Conservation (phyloP, 2,329 filamentous ascomycete genomes). For the Orbilia quercus region DNA sequence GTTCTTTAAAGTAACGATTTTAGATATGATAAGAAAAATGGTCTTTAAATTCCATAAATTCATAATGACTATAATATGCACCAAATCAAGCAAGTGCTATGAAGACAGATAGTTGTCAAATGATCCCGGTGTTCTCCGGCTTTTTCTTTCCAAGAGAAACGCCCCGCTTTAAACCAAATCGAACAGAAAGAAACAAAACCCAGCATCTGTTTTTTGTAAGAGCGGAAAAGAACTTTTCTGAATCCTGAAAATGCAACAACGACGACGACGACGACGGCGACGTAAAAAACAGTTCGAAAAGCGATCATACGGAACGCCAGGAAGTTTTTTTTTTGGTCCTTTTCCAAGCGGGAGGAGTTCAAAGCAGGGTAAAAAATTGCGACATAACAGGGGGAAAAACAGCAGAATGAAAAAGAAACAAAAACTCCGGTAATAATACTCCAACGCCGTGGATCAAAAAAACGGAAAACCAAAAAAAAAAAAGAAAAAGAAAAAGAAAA, state of each 20-base stretch:
- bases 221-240: constrained; percentile 4
- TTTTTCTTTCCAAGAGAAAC: constrained; percentile 29
- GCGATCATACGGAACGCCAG: constrained; percentile 11
- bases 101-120: neutral
- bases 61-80: constrained; percentile 14
- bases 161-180: constrained; percentile 11
- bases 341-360: constrained; percentile 10
- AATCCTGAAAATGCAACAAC: constrained; percentile 13
- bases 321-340: constrained; percentile 7
- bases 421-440: neutral
- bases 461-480: neutral
- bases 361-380: constrained; percentile 24
- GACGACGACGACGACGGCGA: neutral
- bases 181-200: constrained; percentile 10
- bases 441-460: neutral
- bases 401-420: neutral
- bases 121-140: constrained; percentile 17
- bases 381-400: constrained; percentile 20
- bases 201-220: constrained; percentile 13
- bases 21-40: neutral
- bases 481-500: constrained; percentile 5
- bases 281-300: neutral
- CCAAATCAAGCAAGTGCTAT: constrained; percentile 1
- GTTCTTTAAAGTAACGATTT: neutral
- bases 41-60: neutral